A percentile compares a stretch with the other conserved stretches of the same genome.
Evolutionary conservation across 306 rosid species (phyloP).

Genomic region (Alnus glutinosa): DNA sequence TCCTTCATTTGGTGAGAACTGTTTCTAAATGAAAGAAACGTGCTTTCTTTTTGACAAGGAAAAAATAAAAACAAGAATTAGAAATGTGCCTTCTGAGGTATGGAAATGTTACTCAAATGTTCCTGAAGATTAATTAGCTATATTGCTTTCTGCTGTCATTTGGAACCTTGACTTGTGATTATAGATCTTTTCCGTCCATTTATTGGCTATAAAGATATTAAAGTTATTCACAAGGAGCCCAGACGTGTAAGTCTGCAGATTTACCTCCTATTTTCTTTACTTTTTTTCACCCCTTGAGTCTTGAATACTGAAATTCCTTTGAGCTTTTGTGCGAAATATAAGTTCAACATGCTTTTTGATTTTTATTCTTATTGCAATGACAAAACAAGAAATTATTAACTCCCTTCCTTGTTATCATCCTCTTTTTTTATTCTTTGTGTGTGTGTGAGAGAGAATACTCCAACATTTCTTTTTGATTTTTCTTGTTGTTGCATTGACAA

Average conservation of each 20-base stretch:
- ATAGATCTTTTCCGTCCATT: constrained; percentile 82
- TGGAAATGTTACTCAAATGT: constrained; percentile 21
- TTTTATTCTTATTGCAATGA: not conserved
- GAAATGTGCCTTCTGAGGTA: constrained; percentile 19
- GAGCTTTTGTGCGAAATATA: not conserved
- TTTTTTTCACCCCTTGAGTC: not conserved
- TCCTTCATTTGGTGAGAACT: constrained; percentile 4
- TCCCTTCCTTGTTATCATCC: not conserved
- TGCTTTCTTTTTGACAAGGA: not conserved
- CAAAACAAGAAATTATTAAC: not conserved
- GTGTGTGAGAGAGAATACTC: not conserved
- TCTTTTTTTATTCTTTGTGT: too few species aligned
- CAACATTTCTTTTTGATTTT: not conserved
- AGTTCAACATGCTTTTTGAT: not conserved
- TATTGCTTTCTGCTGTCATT: constrained; percentile 30
- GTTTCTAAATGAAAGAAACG: not conserved
- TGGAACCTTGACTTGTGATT: constrained; percentile 48
- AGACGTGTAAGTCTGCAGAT: constrained; percentile 63
- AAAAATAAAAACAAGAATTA: not conserved
- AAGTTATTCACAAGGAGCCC: constrained; percentile 80
- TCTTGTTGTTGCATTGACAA: not conserved
- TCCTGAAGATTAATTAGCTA: constrained; percentile 15
- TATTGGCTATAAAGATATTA: constrained; percentile 71
- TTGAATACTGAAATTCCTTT: not conserved
- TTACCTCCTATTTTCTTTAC: constrained; percentile 1